Evolutionary conservation across 805 yeast species (phyloP), one percentile per base, ranked within the genome.

Genomic region (Candida maris): DNA sequence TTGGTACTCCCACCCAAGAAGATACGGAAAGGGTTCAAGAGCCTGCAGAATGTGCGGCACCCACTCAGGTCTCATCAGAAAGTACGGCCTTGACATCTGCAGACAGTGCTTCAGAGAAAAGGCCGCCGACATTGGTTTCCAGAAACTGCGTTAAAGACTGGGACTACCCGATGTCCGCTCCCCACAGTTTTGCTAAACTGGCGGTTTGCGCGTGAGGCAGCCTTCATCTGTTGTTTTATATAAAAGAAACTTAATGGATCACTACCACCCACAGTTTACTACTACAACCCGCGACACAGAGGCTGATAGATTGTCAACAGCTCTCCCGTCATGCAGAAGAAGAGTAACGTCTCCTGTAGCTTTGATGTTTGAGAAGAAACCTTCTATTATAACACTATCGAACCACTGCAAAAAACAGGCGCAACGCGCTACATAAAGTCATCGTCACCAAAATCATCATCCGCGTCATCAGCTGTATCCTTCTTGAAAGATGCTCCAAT

Each of bases 1-100:
- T 82, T 93, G 99, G 99, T 93, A 75, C 83, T 89, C 97, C 72
- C 98, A 93, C 95, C 98, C 99, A 82, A 87, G 97, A 86, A 89
- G 85, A 77, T 91, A 79, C 88, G 98, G 98, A 76, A 93, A 93
- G 86, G 99, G 99, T 78, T 85, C 97, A 66, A 95, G 99, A 80
- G 93, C 86, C 79, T 93, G 97, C 81, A 93, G 97, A 75, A 89
- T 91, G 80, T 87, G 96, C 71, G 79, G 95, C 64, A 86, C 97
- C 74, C 97, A 91, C 89, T 73, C 86, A 62, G 97, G 97, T 81
- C 85, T 93, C 73, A 86, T 93, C 82, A 91, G 99, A 87, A 93
- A 93, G 81, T 93, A 93, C 93, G 98, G 95, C 68, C 78, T 93
- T 68, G 83, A 88, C 89, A 81, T 93, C 81, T 91, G 97, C 79